A percentile compares a stretch with the other conserved stretches of the same genome.
Conservation (phyloP, 2,329 filamentous ascomycete genomes). For the Phaeosphaeriaceae sp. region DNA sequence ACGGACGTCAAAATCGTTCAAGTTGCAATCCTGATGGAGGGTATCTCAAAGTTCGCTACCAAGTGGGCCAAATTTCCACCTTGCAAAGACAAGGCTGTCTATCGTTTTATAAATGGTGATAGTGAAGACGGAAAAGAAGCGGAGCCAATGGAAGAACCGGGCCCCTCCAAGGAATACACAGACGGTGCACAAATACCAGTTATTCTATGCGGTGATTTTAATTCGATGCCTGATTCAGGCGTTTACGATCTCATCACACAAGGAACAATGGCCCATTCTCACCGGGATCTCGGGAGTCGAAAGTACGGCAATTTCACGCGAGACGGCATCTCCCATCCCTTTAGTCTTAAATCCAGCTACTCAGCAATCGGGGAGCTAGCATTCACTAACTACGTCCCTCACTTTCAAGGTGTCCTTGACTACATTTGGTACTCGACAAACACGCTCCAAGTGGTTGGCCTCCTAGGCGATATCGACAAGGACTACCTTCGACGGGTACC, state of each 20-base stretch:
- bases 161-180: slow-evolving; percentile 84
- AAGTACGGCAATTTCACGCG: slow-evolving; percentile 93
- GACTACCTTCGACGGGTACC: slow-evolving; percentile 86
- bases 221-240: slow-evolving; percentile 84
- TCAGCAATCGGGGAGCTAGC: slow-evolving; percentile 81
- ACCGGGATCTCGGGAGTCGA: slow-evolving; percentile 78
- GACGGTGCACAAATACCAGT: slow-evolving; percentile 88
- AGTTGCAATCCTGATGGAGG: slow-evolving; percentile 92
- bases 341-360: slow-evolving; percentile 91
- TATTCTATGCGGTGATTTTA: slow-evolving; percentile 94
- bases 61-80: slow-evolving; percentile 81
- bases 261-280: slow-evolving; percentile 77
- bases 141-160: slow-evolving; percentile 68
- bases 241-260: slow-evolving; percentile 89
- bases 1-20: slow-evolving; percentile 97
- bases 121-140: slow-evolving; percentile 55
- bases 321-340: slow-evolving; percentile 92
- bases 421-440: slow-evolving; percentile 99
- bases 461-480: slow-evolving; percentile 86
- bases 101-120: slow-evolving; percentile 56
- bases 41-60: slow-evolving; percentile 84
- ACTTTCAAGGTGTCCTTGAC: slow-evolving; percentile 91
- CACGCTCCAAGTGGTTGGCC: slow-evolving; percentile 78
- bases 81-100: slow-evolving; percentile 76
- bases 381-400: slow-evolving; percentile 96